These are phyloP conservation scores for Chenopodium berlandieri DNA, from an alignment of 148 eudicot genomes.

Conservation along the genomic window DNA sequence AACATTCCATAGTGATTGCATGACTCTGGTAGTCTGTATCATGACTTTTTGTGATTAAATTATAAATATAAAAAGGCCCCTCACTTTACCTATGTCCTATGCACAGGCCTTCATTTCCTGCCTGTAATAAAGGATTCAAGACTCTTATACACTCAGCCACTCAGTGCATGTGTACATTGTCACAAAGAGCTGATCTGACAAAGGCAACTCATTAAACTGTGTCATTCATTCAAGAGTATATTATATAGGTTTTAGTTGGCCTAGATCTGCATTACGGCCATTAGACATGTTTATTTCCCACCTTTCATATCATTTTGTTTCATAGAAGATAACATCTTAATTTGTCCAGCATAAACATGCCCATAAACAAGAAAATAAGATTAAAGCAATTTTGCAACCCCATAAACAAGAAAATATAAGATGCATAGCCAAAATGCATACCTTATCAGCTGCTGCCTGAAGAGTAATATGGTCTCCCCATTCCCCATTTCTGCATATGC, in stretches of 20 bases:
- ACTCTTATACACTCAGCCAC: neutral
- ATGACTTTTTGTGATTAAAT: neutral
- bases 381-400: neutral
- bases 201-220: neutral
- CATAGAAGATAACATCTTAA: neutral
- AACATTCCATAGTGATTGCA: neutral
- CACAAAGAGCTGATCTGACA: neutral
- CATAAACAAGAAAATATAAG: conserved; percentile 14
- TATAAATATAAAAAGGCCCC: neutral
- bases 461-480: conserved; percentile 94
- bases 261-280: neutral
- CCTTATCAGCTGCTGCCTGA: conserved; percentile 96
- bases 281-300: neutral
- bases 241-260: neutral
- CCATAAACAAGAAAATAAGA: conserved; percentile 12
- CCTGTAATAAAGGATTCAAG: neutral
- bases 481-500: conserved; percentile 64
- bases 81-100: neutral
- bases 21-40: neutral
- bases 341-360: neutral
- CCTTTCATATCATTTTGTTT: neutral
- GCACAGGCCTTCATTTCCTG: neutral
- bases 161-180: neutral
- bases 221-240: neutral
- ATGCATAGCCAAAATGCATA: conserved; percentile 25